Evolutionary conservation across 2,329 filamentous ascomycete species (phyloP), one percentile per base, ranked within the genome.

Genomic region (Cladosporium sp.): DNA sequence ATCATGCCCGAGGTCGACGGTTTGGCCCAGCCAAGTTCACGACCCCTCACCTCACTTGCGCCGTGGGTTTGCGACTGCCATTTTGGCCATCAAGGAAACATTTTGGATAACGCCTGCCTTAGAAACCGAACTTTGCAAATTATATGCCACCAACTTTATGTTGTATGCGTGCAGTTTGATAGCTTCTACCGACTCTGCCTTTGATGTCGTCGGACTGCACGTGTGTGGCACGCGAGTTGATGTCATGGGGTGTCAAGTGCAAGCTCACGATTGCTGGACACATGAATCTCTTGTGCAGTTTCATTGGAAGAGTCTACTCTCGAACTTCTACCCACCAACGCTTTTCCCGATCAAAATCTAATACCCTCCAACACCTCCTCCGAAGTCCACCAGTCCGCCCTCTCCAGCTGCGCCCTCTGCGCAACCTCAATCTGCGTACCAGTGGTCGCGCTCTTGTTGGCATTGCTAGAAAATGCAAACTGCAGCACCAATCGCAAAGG

Each of bases 341-440:
- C 36, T 18, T 5, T 7, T 18, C 15, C 18, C 36, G 6, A 38
- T 59, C 24, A 63, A 2, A 63, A 36, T 26, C 36, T 55, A 3
- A 47, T 47, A 1, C 49, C 51, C 4, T 57, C 61, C 15, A 57
- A 34, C 3, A 57, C 28, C 2, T 4, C 51, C 1, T 47, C 61
- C 24, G 51, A 57, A 21, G 26, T 57, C 51, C 61, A 64, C 51
- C 61, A 64, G 7, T 57, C 61, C 38, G 57, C 61, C 4, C 61
- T 18, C 51, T 55, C 32, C 6, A 55, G 34, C 24, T 64, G 51
- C 3, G 61, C 61, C 28, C 26, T 64, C 36, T 64, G 61, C 15
- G 61, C 24, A 32, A 64, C 61, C 24, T 64, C 51, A 11, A 64
- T 14, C n/a, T 64, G 61, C 34, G 61, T 64, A 24, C 61, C 36